These are phyloP conservation scores for Salvia sclarea DNA, from an alignment of 305 asterid species.

Conservation along the genomic window DNA sequence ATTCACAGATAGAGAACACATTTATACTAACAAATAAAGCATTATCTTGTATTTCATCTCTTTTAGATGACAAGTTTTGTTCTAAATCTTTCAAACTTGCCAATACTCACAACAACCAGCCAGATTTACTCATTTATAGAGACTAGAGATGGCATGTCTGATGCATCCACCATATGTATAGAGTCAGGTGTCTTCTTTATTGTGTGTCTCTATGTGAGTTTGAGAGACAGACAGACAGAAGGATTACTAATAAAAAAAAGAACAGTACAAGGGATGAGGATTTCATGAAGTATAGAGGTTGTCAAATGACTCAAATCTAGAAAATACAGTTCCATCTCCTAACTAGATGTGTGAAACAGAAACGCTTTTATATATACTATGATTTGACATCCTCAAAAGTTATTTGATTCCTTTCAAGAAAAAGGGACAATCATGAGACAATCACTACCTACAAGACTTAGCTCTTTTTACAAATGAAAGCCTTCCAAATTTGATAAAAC, in stretches of 20 bases:
- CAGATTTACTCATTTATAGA: not conserved
- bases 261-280: not conserved
- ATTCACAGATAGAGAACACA: not conserved
- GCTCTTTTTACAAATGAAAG: not conserved
- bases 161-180: not conserved
- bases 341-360: not conserved
- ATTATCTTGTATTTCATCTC: slow-evolving; percentile 10
- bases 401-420: not conserved
- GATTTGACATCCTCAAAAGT: not conserved
- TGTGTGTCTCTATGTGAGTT: not conserved
- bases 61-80: slow-evolving; percentile 10
- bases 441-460: not conserved
- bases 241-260: not conserved
- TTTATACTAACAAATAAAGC: slow-evolving; percentile 6
- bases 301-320: not conserved
- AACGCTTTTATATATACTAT: not conserved
- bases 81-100: slow-evolving; percentile 17
- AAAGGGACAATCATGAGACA: not conserved
- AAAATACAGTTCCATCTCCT: not conserved
- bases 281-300: not conserved
- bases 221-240: not conserved
- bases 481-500: not conserved
- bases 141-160: not conserved
- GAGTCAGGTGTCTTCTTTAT: not conserved
- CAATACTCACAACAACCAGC: slow-evolving; percentile 2